A percentile compares a stretch with the other conserved stretches of the same genome.
These are phyloP conservation scores for Takashimella tepidaria DNA, from an alignment of 1,284 basidiomycete genomes.

Conservation along the genomic window DNA sequence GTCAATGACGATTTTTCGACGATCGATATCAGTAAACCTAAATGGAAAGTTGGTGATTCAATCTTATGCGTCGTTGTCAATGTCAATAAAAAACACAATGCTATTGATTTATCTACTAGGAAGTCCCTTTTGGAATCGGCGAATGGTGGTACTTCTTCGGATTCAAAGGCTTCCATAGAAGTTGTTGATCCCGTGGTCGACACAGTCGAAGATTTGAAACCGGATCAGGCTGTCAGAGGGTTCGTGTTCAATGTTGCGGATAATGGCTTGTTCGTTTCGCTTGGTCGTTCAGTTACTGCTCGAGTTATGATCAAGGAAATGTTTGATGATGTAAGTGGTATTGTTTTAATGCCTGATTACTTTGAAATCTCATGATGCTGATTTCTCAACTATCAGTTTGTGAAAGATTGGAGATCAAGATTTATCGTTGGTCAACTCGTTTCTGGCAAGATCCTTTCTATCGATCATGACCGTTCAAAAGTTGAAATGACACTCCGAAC, in stretches of 20 bases:
- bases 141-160: constrained; percentile 66
- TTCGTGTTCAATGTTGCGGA: constrained; percentile 77
- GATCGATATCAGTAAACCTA: constrained; percentile 47
- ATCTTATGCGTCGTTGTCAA: constrained; percentile 65
- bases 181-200: constrained; percentile 67
- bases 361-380: constrained; percentile 1
- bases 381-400: too few species aligned
- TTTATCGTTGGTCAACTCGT: constrained; percentile 82
- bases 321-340: constrained; percentile 68
- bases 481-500: constrained; percentile 81
- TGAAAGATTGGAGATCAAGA: constrained; percentile 88
- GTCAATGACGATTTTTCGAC: constrained; percentile 64
- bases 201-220: constrained; percentile 61
- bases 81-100: constrained; percentile 62
- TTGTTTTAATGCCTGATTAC: background rate
- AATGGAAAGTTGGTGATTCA: constrained; percentile 62
- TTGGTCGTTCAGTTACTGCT: constrained; percentile 77
- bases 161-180: constrained; percentile 59
- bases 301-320: constrained; percentile 91
- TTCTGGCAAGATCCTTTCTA: constrained; percentile 72
- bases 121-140: constrained; percentile 59
- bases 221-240: constrained; percentile 71
- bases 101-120: constrained; percentile 72
- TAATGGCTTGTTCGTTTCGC: constrained; percentile 83
- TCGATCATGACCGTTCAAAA: constrained; percentile 64